Evolutionary conservation across 1,139 yeast genomes (phyloP), one percentile per base, ranked within the genome.

Genomic region (Candida tetrigidarum): DNA sequence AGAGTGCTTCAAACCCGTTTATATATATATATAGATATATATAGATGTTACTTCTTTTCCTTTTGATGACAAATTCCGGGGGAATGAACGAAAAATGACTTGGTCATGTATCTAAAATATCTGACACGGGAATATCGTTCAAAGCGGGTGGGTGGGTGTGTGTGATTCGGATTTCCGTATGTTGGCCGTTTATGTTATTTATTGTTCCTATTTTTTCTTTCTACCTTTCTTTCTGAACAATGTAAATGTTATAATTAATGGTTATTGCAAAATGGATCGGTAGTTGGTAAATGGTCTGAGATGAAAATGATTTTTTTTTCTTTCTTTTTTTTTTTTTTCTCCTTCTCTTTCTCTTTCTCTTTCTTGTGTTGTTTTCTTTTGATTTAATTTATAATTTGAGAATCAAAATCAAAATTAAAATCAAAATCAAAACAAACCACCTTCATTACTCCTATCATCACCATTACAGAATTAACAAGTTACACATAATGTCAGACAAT

Each of bases 1-100:
- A n/a, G n/a, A n/a, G n/a, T n/a, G n/a, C n/a, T n/a, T n/a, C n/a
- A n/a, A n/a, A n/a, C n/a, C n/a, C n/a, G n/a, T n/a, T n/a, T n/a
- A n/a, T n/a, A n/a, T n/a, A n/a, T n/a, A n/a, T n/a, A n/a, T n/a
- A n/a, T n/a, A n/a, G n/a, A n/a, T n/a, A n/a, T n/a, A n/a, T n/a
- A n/a, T n/a, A n/a, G n/a, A n/a, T n/a, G n/a, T n/a, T n/a, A n/a
- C n/a, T 16, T 18, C 4, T n/a, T 20, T 32, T 19, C 10, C 5
- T 32, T 11, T 6, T 32, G 36, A 15, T 32, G 14, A 5, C 19
- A 32, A 32, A 32, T 32, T 32, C 36, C 36, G 36, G 36, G 36
- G 36, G 36, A 32, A 19, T 14, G 26, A 18, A 19, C 25, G 19
- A 32, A 19, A 8, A 19, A 19, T 32, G 36, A 32, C 36, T 18